Base-by-base conservation (phyloP, 1,284 basidiomycete genomes). In the Sphaerobolus stellatus region DNA sequence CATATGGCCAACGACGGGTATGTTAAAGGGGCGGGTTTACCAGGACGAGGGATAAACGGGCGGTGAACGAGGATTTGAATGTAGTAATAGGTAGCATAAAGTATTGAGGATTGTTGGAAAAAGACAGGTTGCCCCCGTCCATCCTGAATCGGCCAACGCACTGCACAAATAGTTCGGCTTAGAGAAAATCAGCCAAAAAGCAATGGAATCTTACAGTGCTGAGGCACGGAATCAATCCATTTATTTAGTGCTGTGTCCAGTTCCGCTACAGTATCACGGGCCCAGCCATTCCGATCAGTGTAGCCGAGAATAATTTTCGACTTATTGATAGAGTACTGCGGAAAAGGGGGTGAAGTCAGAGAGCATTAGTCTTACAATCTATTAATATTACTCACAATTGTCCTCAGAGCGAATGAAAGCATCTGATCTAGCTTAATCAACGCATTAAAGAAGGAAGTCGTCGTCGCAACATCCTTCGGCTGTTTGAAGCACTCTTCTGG, bases 1-100 rank as follows among this genome's bases (percentile, higher is more conserved):
- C 91, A 93, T 48, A 94, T 92, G 0, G 90, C 86, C 14, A 92
- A 75, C 0, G 88, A 90, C 0, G 91, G 88, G 75, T 84, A 65
- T 2, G 83, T 75, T 2, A 85, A 65, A 1, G 79, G 73, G 0
- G 82, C 80, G 0, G 79, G 78, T 57, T 81, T 81, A 41, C 75
- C 74, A 1, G 81, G 79, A 1, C 84, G 82, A 0, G 88, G 87
- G 52, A 93, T 90, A 70, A 92, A 93, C 0, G 88, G 88, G 7
- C 90, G 79, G 64, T 93, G 91, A 41, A 92, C 83, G 38, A 87
- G 76, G 62, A 93, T 92, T 61, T 88, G 87, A 14, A 86, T 73
- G 56, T 85, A 76, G 64, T 92, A 91, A 66, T 88, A 92, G 8
- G 75, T 72, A 2, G 78, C 69, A 61, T 90, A 89, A 3, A 93